Evolutionary conservation across 345 rosid species (phyloP).

Genomic region (Bretschneidera sinensis): DNA sequence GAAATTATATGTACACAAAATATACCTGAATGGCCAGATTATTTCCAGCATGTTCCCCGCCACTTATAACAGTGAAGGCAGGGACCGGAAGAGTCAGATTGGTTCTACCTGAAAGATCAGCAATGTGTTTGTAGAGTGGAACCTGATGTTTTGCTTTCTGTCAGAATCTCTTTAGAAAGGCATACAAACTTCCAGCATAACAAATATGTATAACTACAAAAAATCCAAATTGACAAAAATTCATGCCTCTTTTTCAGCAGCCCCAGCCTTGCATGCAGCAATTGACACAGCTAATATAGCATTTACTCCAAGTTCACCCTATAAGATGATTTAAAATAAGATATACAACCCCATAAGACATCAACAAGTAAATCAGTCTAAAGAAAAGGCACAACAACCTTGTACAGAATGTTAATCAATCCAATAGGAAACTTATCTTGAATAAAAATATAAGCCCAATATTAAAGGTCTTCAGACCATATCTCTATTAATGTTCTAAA

Average conservation of each 20-base stretch:
- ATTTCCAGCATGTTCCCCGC: constrained; percentile 90
- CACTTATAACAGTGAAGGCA: constrained; percentile 87
- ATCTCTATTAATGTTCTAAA: too few species aligned
- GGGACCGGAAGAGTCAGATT: constrained; percentile 79
- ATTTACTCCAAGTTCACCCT: constrained; percentile 91
- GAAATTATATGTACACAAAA: constrained; percentile 5
- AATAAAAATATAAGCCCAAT: too few species aligned
- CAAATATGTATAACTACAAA: background rate
- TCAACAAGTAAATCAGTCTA: constrained; percentile 2
- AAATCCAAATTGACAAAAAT: constrained; percentile 5
- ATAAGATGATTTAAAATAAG: constrained; percentile 16
- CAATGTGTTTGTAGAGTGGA: constrained; percentile 85
- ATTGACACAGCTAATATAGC: constrained; percentile 93
- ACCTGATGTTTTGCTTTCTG: constrained; percentile 41
- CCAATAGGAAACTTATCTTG: background rate
- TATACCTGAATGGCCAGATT: constrained; percentile 75
- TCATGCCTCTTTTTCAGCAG: constrained; percentile 90
- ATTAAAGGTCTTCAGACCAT: too few species aligned
- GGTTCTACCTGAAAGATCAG: constrained; percentile 76
- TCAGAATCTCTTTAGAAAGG: constrained; percentile 19
- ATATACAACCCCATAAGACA: background rate
- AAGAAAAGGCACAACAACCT: background rate
- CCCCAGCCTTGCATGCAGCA: constrained; percentile 99
- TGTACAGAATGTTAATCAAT: background rate
- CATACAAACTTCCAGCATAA: background rate